These are phyloP conservation scores for Glycyrrhiza uralensis DNA, from an alignment of 306 rosid genomes.

Conservation along the genomic window DNA sequence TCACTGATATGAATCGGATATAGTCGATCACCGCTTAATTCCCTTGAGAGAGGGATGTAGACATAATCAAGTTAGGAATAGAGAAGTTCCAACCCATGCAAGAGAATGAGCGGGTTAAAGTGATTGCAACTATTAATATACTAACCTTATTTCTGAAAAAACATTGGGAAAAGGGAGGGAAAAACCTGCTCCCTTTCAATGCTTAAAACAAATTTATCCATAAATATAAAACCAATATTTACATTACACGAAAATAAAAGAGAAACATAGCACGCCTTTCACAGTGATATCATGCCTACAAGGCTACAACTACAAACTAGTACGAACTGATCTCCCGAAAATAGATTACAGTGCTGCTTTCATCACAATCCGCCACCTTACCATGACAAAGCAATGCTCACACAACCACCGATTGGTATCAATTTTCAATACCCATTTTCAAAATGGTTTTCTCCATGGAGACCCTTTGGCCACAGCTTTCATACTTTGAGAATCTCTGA, in stretches of 20 bases:
- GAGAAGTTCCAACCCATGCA: neutral
- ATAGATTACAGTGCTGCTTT: neutral
- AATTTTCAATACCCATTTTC: neutral
- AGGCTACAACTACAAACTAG: too few relatives aligned
- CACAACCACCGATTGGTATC: neutral
- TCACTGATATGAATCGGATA: too few relatives aligned
- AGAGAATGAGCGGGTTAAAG: neutral
- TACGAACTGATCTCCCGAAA: neutral
- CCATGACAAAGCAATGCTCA: neutral
- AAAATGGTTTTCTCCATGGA: constrained; percentile 48
- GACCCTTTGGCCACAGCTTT: constrained; percentile 72
- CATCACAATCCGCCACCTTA: neutral
- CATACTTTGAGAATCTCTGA: constrained; percentile 89
- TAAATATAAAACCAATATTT: neutral
- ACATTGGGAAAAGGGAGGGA: neutral
- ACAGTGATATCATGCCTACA: neutral
- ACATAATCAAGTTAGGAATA: neutral
- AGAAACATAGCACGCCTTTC: neutral
- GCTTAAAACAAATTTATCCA: neutral
- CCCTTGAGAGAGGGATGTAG: neutral
- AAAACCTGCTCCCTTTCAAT: neutral
- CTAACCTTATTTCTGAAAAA: neutral
- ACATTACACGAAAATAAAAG: neutral
- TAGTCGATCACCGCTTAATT: neutral
- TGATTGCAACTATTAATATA: neutral